These are phyloP conservation scores for Brasenia schreberi DNA, from an alignment of 164 flowering plant species.

Conservation along the genomic window DNA sequence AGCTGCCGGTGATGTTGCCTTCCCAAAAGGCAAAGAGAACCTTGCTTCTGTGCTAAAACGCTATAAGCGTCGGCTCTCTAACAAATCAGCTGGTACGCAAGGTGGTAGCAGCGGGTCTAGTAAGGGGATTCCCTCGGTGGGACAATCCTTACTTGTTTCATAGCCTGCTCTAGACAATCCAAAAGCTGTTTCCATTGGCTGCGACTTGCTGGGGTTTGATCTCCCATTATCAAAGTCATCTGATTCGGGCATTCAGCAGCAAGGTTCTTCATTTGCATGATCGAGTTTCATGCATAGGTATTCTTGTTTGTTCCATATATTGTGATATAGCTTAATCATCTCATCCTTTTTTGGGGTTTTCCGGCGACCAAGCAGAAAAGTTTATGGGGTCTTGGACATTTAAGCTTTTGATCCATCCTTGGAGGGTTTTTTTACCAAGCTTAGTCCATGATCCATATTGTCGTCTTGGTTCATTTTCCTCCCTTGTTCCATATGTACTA, in stretches of 20 bases:
- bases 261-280: neutral
- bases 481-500: neutral
- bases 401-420: neutral
- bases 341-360: neutral
- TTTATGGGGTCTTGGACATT: neutral
- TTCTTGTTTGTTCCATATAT: neutral
- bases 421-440: neutral
- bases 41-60: slow-evolving; percentile 89
- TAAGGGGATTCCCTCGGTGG: slow-evolving; percentile 13
- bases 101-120: slow-evolving; percentile 12
- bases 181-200: neutral
- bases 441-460: neutral
- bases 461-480: neutral
- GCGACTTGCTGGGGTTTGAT: neutral
- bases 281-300: neutral
- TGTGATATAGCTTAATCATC: neutral
- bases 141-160: neutral
- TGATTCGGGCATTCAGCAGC: neutral
- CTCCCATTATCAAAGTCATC: neutral
- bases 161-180: neutral
- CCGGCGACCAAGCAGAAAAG: neutral
- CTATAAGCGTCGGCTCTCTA: slow-evolving; percentile 55
- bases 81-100: slow-evolving; percentile 14
- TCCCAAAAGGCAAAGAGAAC: slow-evolving; percentile 96
- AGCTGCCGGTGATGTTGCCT: slow-evolving; percentile 97